These are phyloP conservation scores for Fomitopsis schrenkii DNA, from an alignment of 1,284 basidiomycete genomes.

Conservation along the genomic window DNA sequence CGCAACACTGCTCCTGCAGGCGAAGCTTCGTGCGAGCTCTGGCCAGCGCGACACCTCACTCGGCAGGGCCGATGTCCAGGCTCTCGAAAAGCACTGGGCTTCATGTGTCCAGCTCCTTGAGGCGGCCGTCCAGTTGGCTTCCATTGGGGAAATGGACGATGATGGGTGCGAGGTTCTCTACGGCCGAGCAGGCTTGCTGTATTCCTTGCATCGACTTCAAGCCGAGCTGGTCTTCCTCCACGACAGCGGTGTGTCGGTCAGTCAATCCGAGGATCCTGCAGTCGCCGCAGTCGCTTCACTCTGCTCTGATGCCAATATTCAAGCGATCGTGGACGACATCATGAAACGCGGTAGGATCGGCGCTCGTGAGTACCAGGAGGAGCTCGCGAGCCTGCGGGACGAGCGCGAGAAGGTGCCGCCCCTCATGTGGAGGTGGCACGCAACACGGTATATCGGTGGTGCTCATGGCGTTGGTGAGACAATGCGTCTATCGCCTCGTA, in stretches of 20 bases:
- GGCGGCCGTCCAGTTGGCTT: conserved; percentile 20
- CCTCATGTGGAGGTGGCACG: conserved; percentile 57
- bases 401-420: conserved; percentile 25
- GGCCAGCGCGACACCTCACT: not conserved
- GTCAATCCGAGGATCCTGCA: conserved; percentile 10
- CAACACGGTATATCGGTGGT: conserved; percentile 48
- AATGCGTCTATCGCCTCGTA: not conserved
- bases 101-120: conserved; percentile 17
- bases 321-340: conserved; percentile 40
- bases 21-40: conserved; percentile 15
- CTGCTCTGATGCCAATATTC: conserved; percentile 17
- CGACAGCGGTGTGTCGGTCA: not conserved
- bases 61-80: conserved; percentile 10
- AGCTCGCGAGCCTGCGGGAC: conserved; percentile 14
- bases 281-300: conserved; percentile 12
- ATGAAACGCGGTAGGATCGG: conserved; percentile 41
- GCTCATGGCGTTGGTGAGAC: conserved; percentile 49
- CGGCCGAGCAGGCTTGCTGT: conserved; percentile 52
- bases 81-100: conserved; percentile 16
- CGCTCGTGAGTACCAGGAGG: conserved; percentile 28
- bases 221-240: conserved; percentile 8
- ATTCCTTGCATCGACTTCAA: conserved; percentile 43
- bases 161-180: conserved; percentile 54
- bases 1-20: conserved; percentile 26
- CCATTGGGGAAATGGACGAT: conserved; percentile 17